phyloP scores from a whole-genome alignment of 345 rosid species.

The Bretschneidera sinensis region DNA sequence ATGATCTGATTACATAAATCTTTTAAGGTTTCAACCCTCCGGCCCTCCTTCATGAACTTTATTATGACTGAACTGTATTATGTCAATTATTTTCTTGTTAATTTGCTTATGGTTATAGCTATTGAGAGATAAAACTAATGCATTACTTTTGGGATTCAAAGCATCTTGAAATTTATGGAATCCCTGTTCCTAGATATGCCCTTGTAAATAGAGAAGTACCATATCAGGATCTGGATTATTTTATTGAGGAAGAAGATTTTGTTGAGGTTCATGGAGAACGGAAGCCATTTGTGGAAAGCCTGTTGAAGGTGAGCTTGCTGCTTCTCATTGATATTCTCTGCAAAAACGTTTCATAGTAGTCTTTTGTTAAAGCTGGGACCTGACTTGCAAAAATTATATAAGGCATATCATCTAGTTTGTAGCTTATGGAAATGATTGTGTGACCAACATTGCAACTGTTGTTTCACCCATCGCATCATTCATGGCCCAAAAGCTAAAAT shows the following conservation, averaged over 20 bases:
- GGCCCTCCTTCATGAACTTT: neutral
- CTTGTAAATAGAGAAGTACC: conserved; percentile 82
- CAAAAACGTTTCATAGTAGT: too few relatives aligned
- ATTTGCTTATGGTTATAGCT: neutral
- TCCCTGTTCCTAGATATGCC: conserved; percentile 97
- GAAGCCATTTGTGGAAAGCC: conserved; percentile 99
- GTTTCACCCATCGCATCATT: too few relatives aligned
- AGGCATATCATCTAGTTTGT: too few relatives aligned
- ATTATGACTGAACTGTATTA: neutral
- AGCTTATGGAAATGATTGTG: too few relatives aligned
- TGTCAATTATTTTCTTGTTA: neutral
- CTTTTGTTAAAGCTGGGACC: too few relatives aligned
- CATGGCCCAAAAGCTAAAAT: too few relatives aligned
- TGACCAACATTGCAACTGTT: too few relatives aligned
- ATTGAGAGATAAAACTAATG: conserved; percentile 1
- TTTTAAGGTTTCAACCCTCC: neutral
- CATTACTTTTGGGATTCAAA: conserved; percentile 21
- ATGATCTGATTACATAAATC: neutral
- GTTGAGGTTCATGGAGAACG: conserved; percentile 89
- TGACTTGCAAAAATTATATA: too few relatives aligned
- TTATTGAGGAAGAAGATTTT: conserved; percentile 92
- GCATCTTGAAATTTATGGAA: conserved; percentile 90
- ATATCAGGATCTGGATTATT: conserved; percentile 78
- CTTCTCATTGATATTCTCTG: too few relatives aligned
- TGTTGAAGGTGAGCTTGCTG: conserved; percentile 70